Evolutionary conservation across 768 basidiomycete genomes (phyloP), one percentile per base, ranked within the genome.

Genomic region (Holtermannia corniformis): DNA sequence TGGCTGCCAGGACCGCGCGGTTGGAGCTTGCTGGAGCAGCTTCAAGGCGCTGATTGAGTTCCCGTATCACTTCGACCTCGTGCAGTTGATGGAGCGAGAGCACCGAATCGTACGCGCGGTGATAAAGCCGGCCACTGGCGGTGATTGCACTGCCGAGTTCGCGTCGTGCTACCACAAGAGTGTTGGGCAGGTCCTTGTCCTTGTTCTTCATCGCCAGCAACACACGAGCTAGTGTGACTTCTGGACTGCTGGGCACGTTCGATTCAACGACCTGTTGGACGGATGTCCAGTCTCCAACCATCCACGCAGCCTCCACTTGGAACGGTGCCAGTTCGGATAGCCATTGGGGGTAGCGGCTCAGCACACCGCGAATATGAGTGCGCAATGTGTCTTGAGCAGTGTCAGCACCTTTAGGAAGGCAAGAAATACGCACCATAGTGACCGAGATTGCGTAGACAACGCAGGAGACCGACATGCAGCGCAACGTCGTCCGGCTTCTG

Each of bases 221-320:
- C 13, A 90, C 81, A 24, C 82, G 79, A 3, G 85, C 91, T 49
- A 92, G 82, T 32, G 83, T 80, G 27, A 84, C 76, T 23, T 85
- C 78, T 0, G 88, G 76, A 12, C 74, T 69, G n/a, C 51, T 47
- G 12, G 66, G 62, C 12, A 62, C 54, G 1, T 62, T 59, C 7
- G 48, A 42, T n/a, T 63, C 49, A 20, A 83, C 78, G 41, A 87
- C 76, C 16, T 74, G 72, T 48, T 81, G 77, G 14, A 99, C 85
- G 47, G 86, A 85, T 2, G 79, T 77, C 91, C 92, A 97, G 59
- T 91, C 89, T 4, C 89, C 86, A 27, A 90, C 84, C 81, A 92
- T 92, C 85, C 91, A 93, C 1, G 89, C 87, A 56, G 90, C 87
- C 75, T 99, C 92, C 11, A 86, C 82, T 61, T 89, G 86, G 65